A percentile compares a stretch with the other conserved stretches of the same genome.
These are phyloP conservation scores for Myriosclerotinia scirpicola DNA, from an alignment of 2,329 filamentous ascomycete genomes.

Conservation along the genomic window DNA sequence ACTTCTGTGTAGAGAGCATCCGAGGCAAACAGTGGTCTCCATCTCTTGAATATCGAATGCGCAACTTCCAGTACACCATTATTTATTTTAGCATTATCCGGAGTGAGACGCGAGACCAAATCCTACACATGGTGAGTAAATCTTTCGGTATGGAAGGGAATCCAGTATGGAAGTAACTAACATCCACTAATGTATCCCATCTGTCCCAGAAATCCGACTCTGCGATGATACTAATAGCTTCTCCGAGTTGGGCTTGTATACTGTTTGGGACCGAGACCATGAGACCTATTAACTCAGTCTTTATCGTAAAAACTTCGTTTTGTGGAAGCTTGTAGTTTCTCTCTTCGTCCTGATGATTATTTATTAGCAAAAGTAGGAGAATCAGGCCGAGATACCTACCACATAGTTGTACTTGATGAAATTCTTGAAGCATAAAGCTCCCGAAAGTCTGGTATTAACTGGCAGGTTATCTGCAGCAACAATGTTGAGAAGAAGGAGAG, in stretches of 20 bases:
- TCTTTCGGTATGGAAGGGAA: neutral
- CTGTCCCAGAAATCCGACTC: slow-evolving; percentile 96
- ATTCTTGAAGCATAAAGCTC: slow-evolving; percentile 97
- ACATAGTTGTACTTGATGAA: slow-evolving; percentile 94
- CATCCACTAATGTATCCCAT: slow-evolving; percentile 93
- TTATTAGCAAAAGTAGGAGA: slow-evolving; percentile 25
- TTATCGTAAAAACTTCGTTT: slow-evolving; percentile 86
- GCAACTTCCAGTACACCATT: slow-evolving; percentile 95
- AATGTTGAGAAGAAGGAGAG: slow-evolving; percentile 83
- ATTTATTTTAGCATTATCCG: slow-evolving; percentile 79
- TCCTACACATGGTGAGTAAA: slow-evolving; percentile 53
- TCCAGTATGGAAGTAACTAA: slow-evolving; percentile 44
- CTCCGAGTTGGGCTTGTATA: slow-evolving; percentile 91
- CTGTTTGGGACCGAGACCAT: slow-evolving; percentile 90
- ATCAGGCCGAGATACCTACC: slow-evolving; percentile 48
- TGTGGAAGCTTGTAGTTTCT: slow-evolving; percentile 84
- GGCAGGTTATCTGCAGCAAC: slow-evolving; percentile 74
- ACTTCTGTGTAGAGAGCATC: slow-evolving; percentile 94
- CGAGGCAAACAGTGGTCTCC: slow-evolving; percentile 90
- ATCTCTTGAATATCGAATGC: slow-evolving; percentile 95
- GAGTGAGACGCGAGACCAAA: slow-evolving; percentile 81
- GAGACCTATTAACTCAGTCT: slow-evolving; percentile 89
- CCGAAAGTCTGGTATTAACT: slow-evolving; percentile 77
- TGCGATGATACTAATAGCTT: slow-evolving; percentile 95
- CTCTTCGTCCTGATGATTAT: slow-evolving; percentile 69